A percentile compares a stretch with the other conserved stretches of the same genome.
Conservation (phyloP, 2,329 filamentous ascomycete genomes). For the Fusarium sp. region DNA sequence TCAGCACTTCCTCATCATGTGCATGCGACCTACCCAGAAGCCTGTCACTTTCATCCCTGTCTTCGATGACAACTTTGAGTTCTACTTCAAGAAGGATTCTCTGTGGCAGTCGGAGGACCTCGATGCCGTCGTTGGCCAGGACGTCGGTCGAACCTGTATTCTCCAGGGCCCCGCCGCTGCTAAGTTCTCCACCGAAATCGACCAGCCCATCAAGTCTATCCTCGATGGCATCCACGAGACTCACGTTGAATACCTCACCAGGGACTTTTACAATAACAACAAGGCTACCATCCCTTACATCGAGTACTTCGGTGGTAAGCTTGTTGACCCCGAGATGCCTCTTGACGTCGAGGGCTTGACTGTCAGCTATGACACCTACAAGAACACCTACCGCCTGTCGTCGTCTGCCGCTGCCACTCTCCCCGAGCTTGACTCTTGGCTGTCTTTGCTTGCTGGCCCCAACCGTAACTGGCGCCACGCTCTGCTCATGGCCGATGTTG, state of each 20-base stretch:
- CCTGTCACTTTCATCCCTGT: constrained; percentile 95
- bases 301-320: constrained; percentile 95
- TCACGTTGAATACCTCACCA: constrained; percentile 84
- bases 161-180: constrained; percentile 94
- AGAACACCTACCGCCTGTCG: constrained; percentile 87
- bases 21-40: constrained; percentile 92
- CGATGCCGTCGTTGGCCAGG: constrained; percentile 94
- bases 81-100: constrained; percentile 99
- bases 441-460: constrained; percentile 86
- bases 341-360: constrained; percentile 88
- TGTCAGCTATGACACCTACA: constrained; percentile 80
- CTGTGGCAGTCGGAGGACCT: constrained; percentile 99
- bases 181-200: constrained; percentile 88
- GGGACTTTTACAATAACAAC: constrained; percentile 83
- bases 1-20: constrained; percentile 94
- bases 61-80: constrained; percentile 98
- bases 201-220: constrained; percentile 96
- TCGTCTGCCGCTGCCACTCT: constrained; percentile 78
- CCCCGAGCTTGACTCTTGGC: constrained; percentile 85
- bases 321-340: constrained; percentile 78
- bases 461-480: constrained; percentile 94
- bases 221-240: constrained; percentile 89
- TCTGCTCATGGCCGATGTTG: constrained; percentile 91
- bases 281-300: constrained; percentile 81
- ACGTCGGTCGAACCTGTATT: constrained; percentile 96